Evolutionary conservation across 345 rosid genomes (phyloP).

Genomic region (Corchorus capsularis): DNA sequence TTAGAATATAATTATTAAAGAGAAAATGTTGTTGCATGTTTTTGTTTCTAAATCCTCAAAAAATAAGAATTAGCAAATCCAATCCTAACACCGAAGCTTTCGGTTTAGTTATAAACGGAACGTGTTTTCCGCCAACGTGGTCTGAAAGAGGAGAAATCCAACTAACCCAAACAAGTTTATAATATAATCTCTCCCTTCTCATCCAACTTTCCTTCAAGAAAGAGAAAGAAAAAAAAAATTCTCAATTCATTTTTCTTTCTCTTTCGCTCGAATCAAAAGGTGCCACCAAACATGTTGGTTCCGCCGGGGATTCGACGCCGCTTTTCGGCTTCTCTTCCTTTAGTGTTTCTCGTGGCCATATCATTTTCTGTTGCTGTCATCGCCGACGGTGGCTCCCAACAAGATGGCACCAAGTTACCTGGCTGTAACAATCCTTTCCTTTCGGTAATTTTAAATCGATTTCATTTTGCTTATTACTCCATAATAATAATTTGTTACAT

Average conservation of each 20-base stretch:
- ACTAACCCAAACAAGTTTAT: neutral
- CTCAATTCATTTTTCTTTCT: neutral
- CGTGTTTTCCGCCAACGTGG: slow-evolving; percentile 1
- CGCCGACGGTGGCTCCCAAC: slow-evolving; percentile 14
- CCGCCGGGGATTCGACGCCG: neutral
- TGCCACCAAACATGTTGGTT: neutral
- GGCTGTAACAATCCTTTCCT: slow-evolving; percentile 7
- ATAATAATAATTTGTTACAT: neutral
- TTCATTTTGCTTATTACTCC: neutral
- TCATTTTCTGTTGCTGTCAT: neutral
- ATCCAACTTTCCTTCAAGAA: neutral
- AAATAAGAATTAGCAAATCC: no score
- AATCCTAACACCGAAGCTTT: neutral
- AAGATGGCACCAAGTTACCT: neutral
- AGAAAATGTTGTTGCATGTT: no score
- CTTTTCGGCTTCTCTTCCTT: neutral
- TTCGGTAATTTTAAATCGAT: neutral
- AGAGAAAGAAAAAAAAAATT: neutral
- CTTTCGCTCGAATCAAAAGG: neutral
- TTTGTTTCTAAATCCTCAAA: no score
- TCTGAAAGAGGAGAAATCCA: neutral
- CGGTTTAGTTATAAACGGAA: neutral
- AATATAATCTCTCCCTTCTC: neutral
- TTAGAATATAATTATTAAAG: no score
- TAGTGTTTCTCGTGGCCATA: neutral